Evolutionary conservation across 441 rosid genomes (phyloP), one percentile per base, ranked within the genome.

Genomic region (Euphorbia schlechtendalii): DNA sequence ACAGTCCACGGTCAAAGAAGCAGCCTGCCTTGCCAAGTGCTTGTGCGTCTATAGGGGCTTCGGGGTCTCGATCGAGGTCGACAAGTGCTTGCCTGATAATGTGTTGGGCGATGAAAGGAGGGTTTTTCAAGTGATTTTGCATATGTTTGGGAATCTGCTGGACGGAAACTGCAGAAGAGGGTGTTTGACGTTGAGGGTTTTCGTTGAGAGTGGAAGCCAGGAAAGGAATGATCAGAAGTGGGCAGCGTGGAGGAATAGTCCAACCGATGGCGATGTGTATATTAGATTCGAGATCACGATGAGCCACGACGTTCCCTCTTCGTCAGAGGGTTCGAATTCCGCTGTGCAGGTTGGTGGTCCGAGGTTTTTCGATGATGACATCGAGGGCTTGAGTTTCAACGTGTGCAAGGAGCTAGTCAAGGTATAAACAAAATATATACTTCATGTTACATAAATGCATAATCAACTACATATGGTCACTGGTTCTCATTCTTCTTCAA

Each of bases 331-430:
- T 59, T 81, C 87, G 17, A 73, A 69, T 36, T 83, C 88, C 0
- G 74, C 32, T 49, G 57, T 76, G 52, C 85, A 78, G 40, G 76
- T 71, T 49, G 79, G 71, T 56, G 84, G 80, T 61, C 66, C 69
- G 73, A 82, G 80, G 67, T 74, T 74, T 76, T 69, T 71, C 21
- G 78, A 80, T 46, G 79, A 75, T 38, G 83, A 83, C 48, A 63
- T 79, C 68, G 84, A 84, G 77, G 82, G 77, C 71, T 72, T 89
- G 77, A 86, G 97, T 84, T 90, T 94, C 86, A 83, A 82, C 63
- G 74, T 94, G 68, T 94, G 99, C 81, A 84, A 90, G 79, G 86
- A 82, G 77, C 87, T 94, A 54, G 97, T 87, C 63, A 92, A 89
- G 86, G 98, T 93, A 61, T 12, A 71, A 59, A 59, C 30, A 56